Base-by-base conservation (phyloP, 345 rosid species). In the Eucalyptus pauciflora region DNA sequence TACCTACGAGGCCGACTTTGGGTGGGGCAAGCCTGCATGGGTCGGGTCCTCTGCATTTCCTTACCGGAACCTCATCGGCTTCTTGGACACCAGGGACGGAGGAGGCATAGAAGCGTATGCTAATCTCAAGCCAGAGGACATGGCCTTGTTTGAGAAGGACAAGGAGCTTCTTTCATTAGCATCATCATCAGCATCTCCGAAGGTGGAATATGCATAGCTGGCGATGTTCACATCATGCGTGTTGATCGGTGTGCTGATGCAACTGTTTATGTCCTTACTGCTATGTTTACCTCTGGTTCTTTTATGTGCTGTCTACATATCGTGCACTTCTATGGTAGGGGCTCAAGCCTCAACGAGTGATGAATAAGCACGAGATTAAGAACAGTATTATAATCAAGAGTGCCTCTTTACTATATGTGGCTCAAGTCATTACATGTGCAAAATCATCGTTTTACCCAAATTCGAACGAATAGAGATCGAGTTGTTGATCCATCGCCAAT, bases 21-120 rank as follows among this genome's bases (percentile, higher is more conserved):
- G 94, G 51, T 93, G 94, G 93, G 93, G 93, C n/a, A 90, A 87
- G 27, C 93, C 93, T 37, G 88, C 79, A 1, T 92, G 93, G 94
- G 89, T 90, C 43, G 89, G 91, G 29, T 50, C 89, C 43, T 86
- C 88, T 7, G 83, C 45, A 88, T 25, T 79, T 43, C 86, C 88
- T 25, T 71, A 50, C 81, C 86, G 86, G 89, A 91, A 91, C 88
- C 89, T 69, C 43, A 49, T 41, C 33, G 88, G 60, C 89, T 92
- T 91, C 45, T 31, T 64, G 16, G 93, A 89, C 83, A 62, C 87
- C 50, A 87, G 49, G 64, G 56, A 25, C 2, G 91, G 91, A 18
- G 90, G 86, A 14, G 91, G 93, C 37, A 80, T 92, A 46, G 93
- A 92, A 90, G 93, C 92, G 20, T 92, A 90, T 87, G 91, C 92